A percentile compares a stretch with the other conserved stretches of the same genome.
These are phyloP conservation scores for Trichomonascaceae sp. DNA, from an alignment of 1,139 yeast genomes.

Conservation along the genomic window DNA sequence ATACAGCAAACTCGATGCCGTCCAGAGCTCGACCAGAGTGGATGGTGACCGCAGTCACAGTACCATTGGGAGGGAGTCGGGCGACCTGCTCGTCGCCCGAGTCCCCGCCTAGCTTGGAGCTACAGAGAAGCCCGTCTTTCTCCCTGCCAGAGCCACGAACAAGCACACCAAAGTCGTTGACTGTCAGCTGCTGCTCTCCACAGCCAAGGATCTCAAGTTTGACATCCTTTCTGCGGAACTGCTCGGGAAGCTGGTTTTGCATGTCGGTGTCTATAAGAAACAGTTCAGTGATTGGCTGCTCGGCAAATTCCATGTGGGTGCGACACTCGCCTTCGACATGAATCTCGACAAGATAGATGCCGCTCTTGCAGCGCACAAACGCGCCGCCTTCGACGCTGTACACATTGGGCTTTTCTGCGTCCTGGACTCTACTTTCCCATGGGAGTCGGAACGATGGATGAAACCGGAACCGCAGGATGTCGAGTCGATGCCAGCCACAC, in stretches of 20 bases:
- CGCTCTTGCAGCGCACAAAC: constrained; percentile 42
- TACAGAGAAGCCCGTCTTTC: constrained; percentile 9
- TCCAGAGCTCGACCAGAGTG: constrained; percentile 68
- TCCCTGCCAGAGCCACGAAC: constrained; percentile 8
- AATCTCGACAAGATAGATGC: constrained; percentile 61
- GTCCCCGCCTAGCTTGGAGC: constrained; percentile 17
- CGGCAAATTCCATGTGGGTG: constrained; percentile 46
- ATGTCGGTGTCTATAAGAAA: constrained; percentile 37
- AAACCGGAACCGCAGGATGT: constrained; percentile 58
- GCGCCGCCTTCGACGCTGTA: constrained; percentile 37
- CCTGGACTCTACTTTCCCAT: constrained; percentile 33
- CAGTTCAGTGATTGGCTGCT: constrained; percentile 44
- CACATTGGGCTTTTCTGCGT: constrained; percentile 28
- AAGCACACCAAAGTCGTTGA: constrained; percentile 19
- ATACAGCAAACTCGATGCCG: constrained; percentile 38
- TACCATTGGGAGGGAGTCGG: constrained; percentile 20
- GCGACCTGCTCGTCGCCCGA: constrained; percentile 12
- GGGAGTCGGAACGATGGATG: constrained; percentile 75
- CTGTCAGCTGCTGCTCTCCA: constrained; percentile 21
- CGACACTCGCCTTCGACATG: constrained; percentile 53
- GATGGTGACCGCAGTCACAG: constrained; percentile 20
- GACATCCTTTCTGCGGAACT: constrained; percentile 20
- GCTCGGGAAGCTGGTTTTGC: constrained; percentile 31
- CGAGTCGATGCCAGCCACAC: constrained; percentile 82
- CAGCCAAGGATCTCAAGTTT: constrained; percentile 32